A percentile compares a stretch with the other conserved stretches of the same genome.
Conservation (phyloP, 2,329 filamentous ascomycete species). For the Aspergillus costaricaensis region DNA sequence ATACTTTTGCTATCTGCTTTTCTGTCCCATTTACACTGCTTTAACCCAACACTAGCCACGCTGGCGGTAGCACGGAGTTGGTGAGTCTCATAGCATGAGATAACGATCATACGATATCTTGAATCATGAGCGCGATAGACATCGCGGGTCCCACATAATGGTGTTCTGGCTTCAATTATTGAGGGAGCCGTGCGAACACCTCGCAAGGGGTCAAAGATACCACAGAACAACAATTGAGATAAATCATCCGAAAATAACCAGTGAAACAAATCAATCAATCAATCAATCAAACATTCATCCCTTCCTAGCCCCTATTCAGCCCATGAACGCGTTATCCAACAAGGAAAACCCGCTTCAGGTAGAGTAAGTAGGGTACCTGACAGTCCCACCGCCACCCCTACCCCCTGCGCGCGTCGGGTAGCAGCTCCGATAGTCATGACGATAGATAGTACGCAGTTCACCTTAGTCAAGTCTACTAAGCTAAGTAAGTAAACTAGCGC, state of each 20-base stretch:
- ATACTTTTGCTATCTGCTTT: neutral
- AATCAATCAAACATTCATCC: neutral
- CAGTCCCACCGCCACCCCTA: neutral
- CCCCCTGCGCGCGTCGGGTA: neutral
- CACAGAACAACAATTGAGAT: neutral
- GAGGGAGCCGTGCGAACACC: neutral
- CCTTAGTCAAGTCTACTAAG: no score
- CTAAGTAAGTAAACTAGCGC: no score
- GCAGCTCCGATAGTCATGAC: neutral
- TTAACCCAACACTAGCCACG: neutral
- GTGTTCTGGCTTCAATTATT: conserved; percentile 4
- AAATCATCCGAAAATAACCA: neutral
- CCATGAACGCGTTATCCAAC: no score
- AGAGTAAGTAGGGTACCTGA: neutral
- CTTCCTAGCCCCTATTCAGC: neutral
- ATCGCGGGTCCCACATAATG: conserved; percentile 10
- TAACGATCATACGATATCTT: conserved; percentile 20
- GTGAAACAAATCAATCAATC: no score
- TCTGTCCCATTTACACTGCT: neutral
- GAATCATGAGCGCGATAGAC: conserved; percentile 17
- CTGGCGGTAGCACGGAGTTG: conserved; percentile 9
- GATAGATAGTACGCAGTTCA: neutral
- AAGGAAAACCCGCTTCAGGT: neutral
- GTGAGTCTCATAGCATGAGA: conserved; percentile 11
- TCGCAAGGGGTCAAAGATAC: conserved; percentile 1